Conservation (phyloP, 164 flowering plant species). For the Aristolochia contorta region DNA sequence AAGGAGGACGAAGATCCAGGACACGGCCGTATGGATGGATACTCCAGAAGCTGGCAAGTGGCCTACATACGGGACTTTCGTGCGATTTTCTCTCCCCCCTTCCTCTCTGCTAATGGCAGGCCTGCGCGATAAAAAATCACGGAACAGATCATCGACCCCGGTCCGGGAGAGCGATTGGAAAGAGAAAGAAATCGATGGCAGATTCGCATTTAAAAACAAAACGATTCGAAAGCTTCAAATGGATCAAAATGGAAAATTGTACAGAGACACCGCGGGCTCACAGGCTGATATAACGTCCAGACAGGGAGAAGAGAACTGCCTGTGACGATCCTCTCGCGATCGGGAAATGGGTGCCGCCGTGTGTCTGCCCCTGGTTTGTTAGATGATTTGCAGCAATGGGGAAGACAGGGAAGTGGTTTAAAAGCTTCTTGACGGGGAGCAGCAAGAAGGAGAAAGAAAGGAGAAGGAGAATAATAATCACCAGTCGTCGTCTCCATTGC, state of each 20-base stretch:
- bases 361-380: not conserved
- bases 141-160: conserved; percentile 11
- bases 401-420: conserved; percentile 63
- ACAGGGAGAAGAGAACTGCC: not conserved
- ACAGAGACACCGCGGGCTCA: not conserved
- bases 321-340: not conserved
- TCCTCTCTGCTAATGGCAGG: conserved; percentile 22
- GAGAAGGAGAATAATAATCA: conserved; percentile 12
- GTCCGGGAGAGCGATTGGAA: not conserved
- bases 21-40: conserved; percentile 7
- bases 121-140: conserved; percentile 15
- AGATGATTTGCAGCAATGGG: conserved; percentile 34
- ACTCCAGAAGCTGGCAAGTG: conserved; percentile 31
- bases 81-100: conserved; percentile 3
- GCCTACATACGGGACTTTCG: conserved; percentile 13
- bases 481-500: conserved; percentile 14
- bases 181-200: not conserved
- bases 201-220: not conserved
- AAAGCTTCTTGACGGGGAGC: conserved; percentile 47
- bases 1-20: not conserved
- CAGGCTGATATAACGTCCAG: not conserved
- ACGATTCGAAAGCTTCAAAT: not conserved
- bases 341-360: not conserved
- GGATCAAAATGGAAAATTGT: not conserved
- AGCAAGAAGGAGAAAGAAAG: conserved; percentile 23